Base-by-base conservation (phyloP, 2,329 filamentous ascomycete species). In the Penicillium psychrosexuale region DNA sequence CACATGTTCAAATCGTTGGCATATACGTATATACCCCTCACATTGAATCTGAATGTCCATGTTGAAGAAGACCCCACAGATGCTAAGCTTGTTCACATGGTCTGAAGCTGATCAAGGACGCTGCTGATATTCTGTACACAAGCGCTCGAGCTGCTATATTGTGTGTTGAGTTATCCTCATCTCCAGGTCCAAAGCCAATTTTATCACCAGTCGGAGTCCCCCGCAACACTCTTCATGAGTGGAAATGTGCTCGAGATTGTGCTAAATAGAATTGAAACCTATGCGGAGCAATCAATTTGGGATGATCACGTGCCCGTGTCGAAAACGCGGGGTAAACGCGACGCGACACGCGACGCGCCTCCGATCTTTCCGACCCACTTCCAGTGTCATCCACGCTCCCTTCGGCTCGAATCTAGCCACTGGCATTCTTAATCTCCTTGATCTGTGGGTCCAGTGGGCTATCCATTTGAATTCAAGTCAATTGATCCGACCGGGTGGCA, bases 231-330 rank as follows among this genome's bases (percentile, higher is more conserved):
- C 30, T 58, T 60, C 27, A 28, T 65, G 37, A 45, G 15, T 39
- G 61, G 62, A 51, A 61, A 61, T 34, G 67, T 66, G 58, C 51
- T 64, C 51, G 61, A 68, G 44, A 61, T 66, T 44, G 54, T 56
- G 38, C 43, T 65, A 28, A 60, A 69, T 61, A 53, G 57, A 37
- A 65, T 6, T 9, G 17, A 12, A 28, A 19, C 15, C 8, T 15
- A 8, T 24, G 27, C 6, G 27, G 22, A 24, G 22, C 13, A 33
- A 33, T 31, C 12, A 31, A 39, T 13, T 15, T 17, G 9, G n/a
- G 17, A 40, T 5, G 8, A 24, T 49, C 47, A 49, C 47, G 47
- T 50, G 47, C 1, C 0, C 0, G 3, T 0, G 1, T 15, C 2
- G 8, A 43, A 33, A 31, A 33, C 15, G 19, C 37, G 47, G 47